Evolutionary conservation across 768 basidiomycete genomes (phyloP).

Genomic region (Butyriboletus loyo): DNA sequence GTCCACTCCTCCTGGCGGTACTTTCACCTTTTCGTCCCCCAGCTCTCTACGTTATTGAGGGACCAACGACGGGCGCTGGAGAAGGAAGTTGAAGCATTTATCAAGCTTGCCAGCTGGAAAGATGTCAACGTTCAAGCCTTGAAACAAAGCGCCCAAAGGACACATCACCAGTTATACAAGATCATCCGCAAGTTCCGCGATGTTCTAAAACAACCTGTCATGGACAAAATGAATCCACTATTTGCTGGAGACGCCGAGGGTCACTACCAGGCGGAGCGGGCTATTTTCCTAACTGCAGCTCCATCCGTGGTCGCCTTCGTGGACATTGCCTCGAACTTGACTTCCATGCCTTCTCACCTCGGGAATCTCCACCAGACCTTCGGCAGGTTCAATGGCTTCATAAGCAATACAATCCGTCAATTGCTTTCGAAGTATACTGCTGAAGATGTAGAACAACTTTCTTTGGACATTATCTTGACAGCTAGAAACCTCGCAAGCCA

Average conservation of each 20-base stretch:
- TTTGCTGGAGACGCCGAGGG: constrained; percentile 38
- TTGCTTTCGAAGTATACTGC: constrained; percentile 42
- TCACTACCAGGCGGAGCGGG: constrained; percentile 9
- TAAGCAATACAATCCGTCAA: constrained; percentile 40
- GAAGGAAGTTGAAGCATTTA: constrained; percentile 76
- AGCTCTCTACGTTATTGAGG: constrained; percentile 46
- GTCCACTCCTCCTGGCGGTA: constrained; percentile 59
- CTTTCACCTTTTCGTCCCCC: constrained; percentile 57
- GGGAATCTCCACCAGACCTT: constrained; percentile 49
- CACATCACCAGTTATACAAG: constrained; percentile 90
- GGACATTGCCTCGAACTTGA: constrained; percentile 2
- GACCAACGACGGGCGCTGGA: constrained; percentile 63
- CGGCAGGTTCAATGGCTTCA: constrained; percentile 44
- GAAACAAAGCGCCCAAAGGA: constrained; percentile 84
- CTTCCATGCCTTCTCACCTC: constrained; percentile 37
- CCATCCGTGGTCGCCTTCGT: background rate
- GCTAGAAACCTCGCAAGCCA: constrained; percentile 53
- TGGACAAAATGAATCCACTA: constrained; percentile 37
- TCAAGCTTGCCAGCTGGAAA: constrained; percentile 98
- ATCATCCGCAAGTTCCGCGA: constrained; percentile 90
- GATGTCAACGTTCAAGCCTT: constrained; percentile 94
- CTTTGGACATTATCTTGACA: constrained; percentile 61
- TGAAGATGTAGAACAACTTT: constrained; percentile 50
- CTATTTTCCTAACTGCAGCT: background rate
- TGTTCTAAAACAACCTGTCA: constrained; percentile 70